Base-by-base conservation (phyloP, 2,329 filamentous ascomycete species). In the Trichoderma asperellum region DNA sequence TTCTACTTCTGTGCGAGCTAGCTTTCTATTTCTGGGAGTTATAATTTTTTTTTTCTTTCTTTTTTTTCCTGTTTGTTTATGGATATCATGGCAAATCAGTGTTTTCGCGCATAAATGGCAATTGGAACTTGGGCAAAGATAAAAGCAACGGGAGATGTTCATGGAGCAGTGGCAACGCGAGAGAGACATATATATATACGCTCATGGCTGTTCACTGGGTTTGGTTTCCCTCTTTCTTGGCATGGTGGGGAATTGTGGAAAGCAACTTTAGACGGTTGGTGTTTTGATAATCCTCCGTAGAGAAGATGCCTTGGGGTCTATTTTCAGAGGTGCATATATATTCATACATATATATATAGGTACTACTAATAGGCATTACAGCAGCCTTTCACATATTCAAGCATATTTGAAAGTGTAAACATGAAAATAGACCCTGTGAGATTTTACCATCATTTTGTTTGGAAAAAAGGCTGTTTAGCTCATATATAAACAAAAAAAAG, bases 21-120 rank as follows among this genome's bases (percentile, higher is more conserved):
- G n/a, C 32, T 52, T 49, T 32, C 27, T 37, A 27, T 47, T 55
- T 43, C 37, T 43, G 16, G 40, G 11, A 34, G 21, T 18, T 21
- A 43, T 53, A 3, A 11, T 55, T 55, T 60, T 61, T 60, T 55
- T 43, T n/a, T 43, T 43, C 8, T 43, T 8, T 40, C 2, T 40
- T 14, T 43, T 43, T 43, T 43, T 6, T 43, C 1, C 10, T 35
- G 10, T 11, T 11, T 43, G 6, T 43, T 43, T 10, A 43, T 43
- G 16, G 63, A 21, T 52, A 49, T 66, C 55, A 66, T 58, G 63
- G 63, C 53, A 57, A 43, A 37, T 58, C n/a, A 49, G 24, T n/a
- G 24, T 55, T 40, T 52, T 7, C 5, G 32, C 21, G 29, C 37
- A 52, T 53, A 58, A 59, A 57, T 21, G 52, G 53, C 40, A 27